phyloP scores from a whole-genome alignment of 139 green algal species.

The Chlamydomonas schloesseri region DNA sequence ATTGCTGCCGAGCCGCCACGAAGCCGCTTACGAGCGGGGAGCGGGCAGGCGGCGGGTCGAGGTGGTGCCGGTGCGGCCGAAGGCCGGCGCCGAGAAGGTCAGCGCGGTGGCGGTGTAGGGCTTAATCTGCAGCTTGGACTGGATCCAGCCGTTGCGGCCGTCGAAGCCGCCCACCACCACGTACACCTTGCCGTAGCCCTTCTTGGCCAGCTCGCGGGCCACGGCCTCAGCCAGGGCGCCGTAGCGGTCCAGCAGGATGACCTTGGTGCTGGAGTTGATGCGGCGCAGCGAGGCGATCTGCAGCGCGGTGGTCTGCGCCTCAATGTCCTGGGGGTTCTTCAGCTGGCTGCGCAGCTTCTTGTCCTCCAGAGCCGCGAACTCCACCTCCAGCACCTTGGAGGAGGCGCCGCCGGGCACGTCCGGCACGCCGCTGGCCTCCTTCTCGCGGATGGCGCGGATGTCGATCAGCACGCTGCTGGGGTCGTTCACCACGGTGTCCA shows the following conservation, averaged over 20 bases:
- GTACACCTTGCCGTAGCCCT: conserved; percentile 73
- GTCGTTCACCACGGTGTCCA: conserved; percentile 71
- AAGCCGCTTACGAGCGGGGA: conserved; percentile 10
- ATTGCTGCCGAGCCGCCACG: background rate
- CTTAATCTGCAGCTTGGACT: conserved; percentile 87
- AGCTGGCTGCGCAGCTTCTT: conserved; percentile 80
- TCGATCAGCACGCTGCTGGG: conserved; percentile 81
- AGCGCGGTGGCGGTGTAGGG: conserved; percentile 56
- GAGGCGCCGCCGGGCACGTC: conserved; percentile 74
- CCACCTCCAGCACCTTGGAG: conserved; percentile 78
- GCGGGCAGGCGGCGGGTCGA: conserved; percentile 43
- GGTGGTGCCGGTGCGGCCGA: conserved; percentile 35
- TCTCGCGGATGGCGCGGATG: conserved; percentile 80
- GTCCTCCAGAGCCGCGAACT: conserved; percentile 80
- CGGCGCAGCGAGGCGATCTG: conserved; percentile 84
- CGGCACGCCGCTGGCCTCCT: conserved; percentile 84
- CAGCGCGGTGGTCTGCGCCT: conserved; percentile 78
- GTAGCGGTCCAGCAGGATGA: conserved; percentile 87
- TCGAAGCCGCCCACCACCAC: conserved; percentile 77
- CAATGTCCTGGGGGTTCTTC: conserved; percentile 64
- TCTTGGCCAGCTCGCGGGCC: conserved; percentile 74
- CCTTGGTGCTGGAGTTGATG: conserved; percentile 68
- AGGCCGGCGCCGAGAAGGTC: conserved; percentile 7
- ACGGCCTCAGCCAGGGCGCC: conserved; percentile 74
- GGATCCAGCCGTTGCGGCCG: conserved; percentile 73